A percentile compares a stretch with the other conserved stretches of the same genome.
Evolutionary conservation across 495 filamentous ascomycete species (phyloP).

Genomic region (Aspergillus leporis): DNA sequence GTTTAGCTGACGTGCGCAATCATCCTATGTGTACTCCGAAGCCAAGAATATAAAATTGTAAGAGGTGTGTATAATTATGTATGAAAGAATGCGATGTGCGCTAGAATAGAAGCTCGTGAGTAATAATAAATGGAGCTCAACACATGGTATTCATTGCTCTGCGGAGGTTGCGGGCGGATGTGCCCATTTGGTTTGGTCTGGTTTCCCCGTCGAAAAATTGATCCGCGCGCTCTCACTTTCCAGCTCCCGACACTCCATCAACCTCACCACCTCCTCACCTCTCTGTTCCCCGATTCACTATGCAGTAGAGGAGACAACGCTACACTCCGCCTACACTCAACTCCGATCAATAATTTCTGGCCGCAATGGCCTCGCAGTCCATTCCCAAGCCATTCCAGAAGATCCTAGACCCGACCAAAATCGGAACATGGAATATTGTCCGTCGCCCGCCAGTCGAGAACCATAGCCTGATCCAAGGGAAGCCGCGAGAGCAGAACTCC

Average conservation of each 20-base stretch:
- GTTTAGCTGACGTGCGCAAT: background rate
- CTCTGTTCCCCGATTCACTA: background rate
- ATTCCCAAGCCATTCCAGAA: slow-evolving; percentile 36
- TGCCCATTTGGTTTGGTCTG: slow-evolving; percentile 15
- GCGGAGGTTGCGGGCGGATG: slow-evolving; percentile 11
- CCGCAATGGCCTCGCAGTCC: slow-evolving; percentile 45
- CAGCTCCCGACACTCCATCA: background rate
- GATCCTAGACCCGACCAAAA: slow-evolving; percentile 48
- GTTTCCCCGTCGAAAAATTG: slow-evolving; percentile 29
- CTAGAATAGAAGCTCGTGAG: background rate
- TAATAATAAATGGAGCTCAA: background rate
- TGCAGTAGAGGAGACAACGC: slow-evolving; percentile 13
- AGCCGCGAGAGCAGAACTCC: slow-evolving; percentile 34
- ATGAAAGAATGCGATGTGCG: background rate
- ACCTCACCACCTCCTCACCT: slow-evolving; percentile 7
- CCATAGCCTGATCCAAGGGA: slow-evolving; percentile 41
- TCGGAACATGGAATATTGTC: slow-evolving; percentile 42
- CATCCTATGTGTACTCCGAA: background rate
- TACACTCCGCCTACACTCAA: background rate
- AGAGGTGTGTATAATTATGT: background rate
- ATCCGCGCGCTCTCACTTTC: slow-evolving; percentile 19
- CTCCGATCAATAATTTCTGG: slow-evolving; percentile 15
- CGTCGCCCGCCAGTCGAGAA: slow-evolving; percentile 43
- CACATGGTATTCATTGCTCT: background rate
- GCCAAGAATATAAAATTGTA: background rate